A percentile compares a stretch with the other conserved stretches of the same genome.
phyloP scores from a whole-genome alignment of 1,284 basidiomycete genomes.

The Cutaneotrichosporon spelunceum region DNA sequence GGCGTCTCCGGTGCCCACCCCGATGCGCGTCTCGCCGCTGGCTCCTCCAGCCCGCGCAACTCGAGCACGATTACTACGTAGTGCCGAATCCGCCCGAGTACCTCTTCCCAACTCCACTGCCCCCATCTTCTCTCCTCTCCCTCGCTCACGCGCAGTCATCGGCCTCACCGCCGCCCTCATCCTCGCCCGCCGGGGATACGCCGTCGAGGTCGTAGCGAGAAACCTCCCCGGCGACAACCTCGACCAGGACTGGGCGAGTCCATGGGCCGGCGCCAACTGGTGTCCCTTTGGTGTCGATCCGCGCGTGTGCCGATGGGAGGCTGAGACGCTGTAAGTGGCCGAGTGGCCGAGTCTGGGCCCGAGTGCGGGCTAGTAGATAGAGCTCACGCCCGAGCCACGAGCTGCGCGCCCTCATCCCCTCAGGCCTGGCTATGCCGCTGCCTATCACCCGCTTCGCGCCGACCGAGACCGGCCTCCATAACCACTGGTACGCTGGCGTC shows the following conservation, averaged over 20 bases:
- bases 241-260: slow-evolving; percentile 38
- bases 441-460: slow-evolving; percentile 25
- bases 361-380: no score
- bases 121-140: background rate
- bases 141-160: slow-evolving; percentile 17
- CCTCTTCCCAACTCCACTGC: no score
- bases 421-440: slow-evolving; percentile 25
- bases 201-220: slow-evolving; percentile 24
- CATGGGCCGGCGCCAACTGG: slow-evolving; percentile 53
- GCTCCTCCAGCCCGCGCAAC: background rate
- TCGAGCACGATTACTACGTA: background rate
- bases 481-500: slow-evolving; percentile 26
- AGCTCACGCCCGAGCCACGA: slow-evolving; percentile 11
- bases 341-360: background rate
- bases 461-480: slow-evolving; percentile 24
- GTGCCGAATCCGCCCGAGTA: no score
- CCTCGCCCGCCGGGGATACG: slow-evolving; percentile 19
- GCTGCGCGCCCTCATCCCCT: slow-evolving; percentile 22
- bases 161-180: slow-evolving; percentile 26
- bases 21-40: background rate
- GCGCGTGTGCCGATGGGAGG: slow-evolving; percentile 42
- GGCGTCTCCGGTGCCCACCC: background rate
- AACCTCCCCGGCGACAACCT: slow-evolving; percentile 55
- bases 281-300: slow-evolving; percentile 25
- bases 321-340: slow-evolving; percentile 23